Conservation (phyloP, 1,284 basidiomycete genomes). For the Tremellales sp. region DNA sequence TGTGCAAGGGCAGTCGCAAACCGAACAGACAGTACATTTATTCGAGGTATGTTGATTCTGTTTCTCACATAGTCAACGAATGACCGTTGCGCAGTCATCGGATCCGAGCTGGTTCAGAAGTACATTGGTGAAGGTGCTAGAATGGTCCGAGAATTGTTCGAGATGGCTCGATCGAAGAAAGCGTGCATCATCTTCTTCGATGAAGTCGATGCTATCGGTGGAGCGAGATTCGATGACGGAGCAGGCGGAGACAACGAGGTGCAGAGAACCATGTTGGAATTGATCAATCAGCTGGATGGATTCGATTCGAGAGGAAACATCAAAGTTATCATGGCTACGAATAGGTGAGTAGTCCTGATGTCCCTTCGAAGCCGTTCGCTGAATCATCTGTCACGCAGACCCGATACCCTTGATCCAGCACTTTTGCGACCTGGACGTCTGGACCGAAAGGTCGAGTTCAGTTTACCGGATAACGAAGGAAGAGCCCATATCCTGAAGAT, state of each 20-base stretch:
- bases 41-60: constrained; percentile 57
- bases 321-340: constrained; percentile 99
- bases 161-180: constrained; percentile 98
- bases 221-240: constrained; percentile 98
- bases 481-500: constrained; percentile 95
- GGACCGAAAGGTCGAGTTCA: constrained; percentile 94
- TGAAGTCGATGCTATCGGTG: constrained; percentile 86
- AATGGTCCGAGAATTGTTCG: constrained; percentile 98
- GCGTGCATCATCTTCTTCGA: constrained; percentile 99
- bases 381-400: constrained; percentile 54
- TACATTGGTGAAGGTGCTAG: constrained; percentile 98
- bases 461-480: constrained; percentile 91
- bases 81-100: constrained; percentile 56
- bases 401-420: constrained; percentile 97
- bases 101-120: constrained; percentile 97
- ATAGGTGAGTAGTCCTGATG: constrained; percentile 67
- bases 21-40: constrained; percentile 98
- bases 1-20: constrained; percentile 98
- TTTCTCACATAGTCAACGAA: not conserved
- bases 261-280: constrained; percentile 98
- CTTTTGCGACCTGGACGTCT: constrained; percentile 92
- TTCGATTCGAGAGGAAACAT: constrained; percentile 99
- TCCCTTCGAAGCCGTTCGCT: not conserved
- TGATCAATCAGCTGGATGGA: constrained; percentile 98
- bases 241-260: constrained; percentile 99